phyloP scores from a whole-genome alignment of 2,329 filamentous ascomycete species.

The Coniochaeta hoffmannii region DNA sequence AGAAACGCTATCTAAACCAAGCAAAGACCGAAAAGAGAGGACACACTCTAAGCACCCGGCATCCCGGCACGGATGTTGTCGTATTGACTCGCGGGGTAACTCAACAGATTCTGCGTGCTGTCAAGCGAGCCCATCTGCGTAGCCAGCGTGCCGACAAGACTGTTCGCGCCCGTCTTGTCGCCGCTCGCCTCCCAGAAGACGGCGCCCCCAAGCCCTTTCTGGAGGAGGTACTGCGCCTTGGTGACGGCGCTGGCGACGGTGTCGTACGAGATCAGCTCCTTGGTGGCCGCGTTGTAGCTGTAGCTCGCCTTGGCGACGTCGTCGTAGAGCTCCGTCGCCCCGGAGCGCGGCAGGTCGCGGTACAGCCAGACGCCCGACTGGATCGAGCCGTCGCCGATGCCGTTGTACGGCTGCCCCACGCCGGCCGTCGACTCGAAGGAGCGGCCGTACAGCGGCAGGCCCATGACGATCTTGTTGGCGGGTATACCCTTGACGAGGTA shows the following conservation, averaged over 20 bases:
- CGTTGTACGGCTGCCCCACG: conserved; percentile 54
- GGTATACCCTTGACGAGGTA: conserved; percentile 55
- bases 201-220: conserved; percentile 58
- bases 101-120: conserved; percentile 40
- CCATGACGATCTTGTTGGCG: conserved; percentile 61
- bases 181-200: conserved; percentile 82
- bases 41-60: conserved; percentile 9
- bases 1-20: background rate
- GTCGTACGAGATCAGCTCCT: conserved; percentile 65
- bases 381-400: conserved; percentile 50
- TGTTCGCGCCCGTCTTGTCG: conserved; percentile 45
- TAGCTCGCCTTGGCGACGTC: conserved; percentile 56
- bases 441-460: conserved; percentile 75
- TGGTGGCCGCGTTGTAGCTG: conserved; percentile 53
- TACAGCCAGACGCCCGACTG: conserved; percentile 66
- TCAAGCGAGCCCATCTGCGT: conserved; percentile 42
- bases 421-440: conserved; percentile 63
- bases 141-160: conserved; percentile 50
- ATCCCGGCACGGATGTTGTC: conserved; percentile 41
- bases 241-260: conserved; percentile 46
- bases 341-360: conserved; percentile 58
- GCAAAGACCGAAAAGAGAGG: background rate
- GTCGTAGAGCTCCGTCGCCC: conserved; percentile 51
- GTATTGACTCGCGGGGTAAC: conserved; percentile 49
- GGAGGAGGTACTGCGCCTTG: conserved; percentile 59